These are phyloP conservation scores for Litchi chinensis DNA, from an alignment of 345 rosid species.

Conservation along the genomic window DNA sequence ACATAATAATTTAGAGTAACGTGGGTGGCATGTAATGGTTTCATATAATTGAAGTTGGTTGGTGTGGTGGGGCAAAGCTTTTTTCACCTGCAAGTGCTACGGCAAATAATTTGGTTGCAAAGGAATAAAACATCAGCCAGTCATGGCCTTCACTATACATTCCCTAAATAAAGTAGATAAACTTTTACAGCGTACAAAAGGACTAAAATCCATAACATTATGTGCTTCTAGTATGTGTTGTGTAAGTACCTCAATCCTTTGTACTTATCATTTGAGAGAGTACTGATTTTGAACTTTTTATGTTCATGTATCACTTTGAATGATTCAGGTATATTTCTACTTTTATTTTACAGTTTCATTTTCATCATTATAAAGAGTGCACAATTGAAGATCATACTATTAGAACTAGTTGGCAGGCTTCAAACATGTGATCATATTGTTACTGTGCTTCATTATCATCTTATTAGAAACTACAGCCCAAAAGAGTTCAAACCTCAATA, in stretches of 20 bases:
- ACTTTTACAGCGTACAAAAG: neutral
- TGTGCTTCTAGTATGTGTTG: neutral
- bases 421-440: neutral
- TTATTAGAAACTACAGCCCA: too few species aligned
- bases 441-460: neutral
- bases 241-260: neutral
- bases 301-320: neutral
- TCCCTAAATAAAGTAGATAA: neutral
- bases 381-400: too few species aligned
- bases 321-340: neutral
- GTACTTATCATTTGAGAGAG: neutral
- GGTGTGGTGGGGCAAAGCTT: neutral
- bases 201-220: neutral
- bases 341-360: neutral
- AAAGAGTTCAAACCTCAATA: too few species aligned
- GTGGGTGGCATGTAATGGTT: neutral
- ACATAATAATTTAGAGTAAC: neutral
- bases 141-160: neutral
- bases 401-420: neutral
- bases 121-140: neutral
- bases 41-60: neutral
- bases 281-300: neutral
- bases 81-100: neutral
- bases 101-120: neutral
- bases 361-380: too few species aligned